These are phyloP conservation scores for Hypoxylon lienhwacheense DNA, from an alignment of 495 filamentous ascomycete genomes.

Conservation along the genomic window DNA sequence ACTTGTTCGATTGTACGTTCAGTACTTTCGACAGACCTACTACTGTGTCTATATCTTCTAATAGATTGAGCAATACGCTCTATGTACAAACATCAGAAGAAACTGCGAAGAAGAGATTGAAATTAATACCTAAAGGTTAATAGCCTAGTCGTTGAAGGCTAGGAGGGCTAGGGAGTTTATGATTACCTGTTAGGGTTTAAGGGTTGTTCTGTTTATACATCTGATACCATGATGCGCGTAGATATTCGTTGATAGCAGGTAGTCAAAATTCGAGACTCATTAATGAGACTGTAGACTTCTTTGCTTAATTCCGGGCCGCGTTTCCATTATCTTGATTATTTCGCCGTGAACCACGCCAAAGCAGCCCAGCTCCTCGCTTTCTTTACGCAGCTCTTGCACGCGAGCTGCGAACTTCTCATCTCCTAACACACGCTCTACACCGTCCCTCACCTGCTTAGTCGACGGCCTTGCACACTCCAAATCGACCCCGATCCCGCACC, in stretches of 20 bases:
- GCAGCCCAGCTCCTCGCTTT: constrained; percentile 34
- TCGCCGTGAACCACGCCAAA: constrained; percentile 31
- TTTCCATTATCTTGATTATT: constrained; percentile 23
- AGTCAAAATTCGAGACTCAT: constrained; percentile 1
- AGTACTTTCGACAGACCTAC: too few relatives aligned
- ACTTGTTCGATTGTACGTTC: too few relatives aligned
- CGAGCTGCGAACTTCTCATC: constrained; percentile 12
- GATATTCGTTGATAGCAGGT: not conserved
- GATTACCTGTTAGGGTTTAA: not conserved
- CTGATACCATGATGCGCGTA: constrained; percentile 8
- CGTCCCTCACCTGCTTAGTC: constrained; percentile 31
- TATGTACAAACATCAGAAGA: not conserved
- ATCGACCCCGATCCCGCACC: constrained; percentile 42
- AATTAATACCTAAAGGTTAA: not conserved
- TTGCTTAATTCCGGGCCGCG: constrained; percentile 16
- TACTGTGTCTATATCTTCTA: too few relatives aligned
- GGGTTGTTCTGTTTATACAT: not conserved
- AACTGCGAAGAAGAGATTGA: not conserved
- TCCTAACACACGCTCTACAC: constrained; percentile 33
- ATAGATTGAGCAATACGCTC: too few relatives aligned
- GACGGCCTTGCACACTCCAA: constrained; percentile 29
- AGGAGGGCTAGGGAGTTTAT: not conserved
- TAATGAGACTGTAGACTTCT: constrained; percentile 1
- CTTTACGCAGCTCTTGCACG: constrained; percentile 25
- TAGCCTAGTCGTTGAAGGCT: not conserved